Conservation (phyloP, 2,329 filamentous ascomycete species). For the Xenoacremonium recifei region DNA sequence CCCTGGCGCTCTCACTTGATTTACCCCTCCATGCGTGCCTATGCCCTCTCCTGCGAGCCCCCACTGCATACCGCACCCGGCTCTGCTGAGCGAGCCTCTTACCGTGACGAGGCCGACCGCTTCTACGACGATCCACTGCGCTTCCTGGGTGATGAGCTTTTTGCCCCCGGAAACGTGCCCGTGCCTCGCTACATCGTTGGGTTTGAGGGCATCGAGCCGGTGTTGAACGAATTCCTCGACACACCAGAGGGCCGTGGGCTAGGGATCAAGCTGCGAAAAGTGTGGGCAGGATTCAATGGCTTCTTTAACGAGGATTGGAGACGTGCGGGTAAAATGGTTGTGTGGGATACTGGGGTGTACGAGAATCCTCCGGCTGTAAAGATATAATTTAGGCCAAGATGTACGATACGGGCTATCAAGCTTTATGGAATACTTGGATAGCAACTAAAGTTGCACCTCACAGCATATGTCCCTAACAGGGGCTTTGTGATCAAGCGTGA, state of each 20-base stretch:
- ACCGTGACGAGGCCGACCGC: slow-evolving; percentile 85
- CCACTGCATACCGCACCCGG: slow-evolving; percentile 66
- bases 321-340: slow-evolving; percentile 54
- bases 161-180: slow-evolving; percentile 20
- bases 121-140: slow-evolving; percentile 69
- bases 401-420: no score
- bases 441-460: no score
- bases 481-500: neutral
- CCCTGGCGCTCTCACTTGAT: slow-evolving; percentile 90
- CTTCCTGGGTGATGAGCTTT: slow-evolving; percentile 59
- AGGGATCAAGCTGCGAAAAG: slow-evolving; percentile 42
- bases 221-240: slow-evolving; percentile 45
- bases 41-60: slow-evolving; percentile 88
- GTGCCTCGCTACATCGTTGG: slow-evolving; percentile 59
- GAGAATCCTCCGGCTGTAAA: slow-evolving; percentile 7
- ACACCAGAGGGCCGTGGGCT: slow-evolving; percentile 38
- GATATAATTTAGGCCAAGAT: no score
- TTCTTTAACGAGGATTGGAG: slow-evolving; percentile 62
- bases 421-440: no score
- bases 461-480: no score
- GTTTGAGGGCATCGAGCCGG: slow-evolving; percentile 56
- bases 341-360: slow-evolving; percentile 54
- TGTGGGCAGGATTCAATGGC: slow-evolving; percentile 60
- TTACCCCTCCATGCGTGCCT: slow-evolving; percentile 70
- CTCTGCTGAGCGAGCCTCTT: slow-evolving; percentile 59